Conservation (phyloP, 2,329 filamentous ascomycete genomes). For the Hirsutella rhossiliensis region DNA sequence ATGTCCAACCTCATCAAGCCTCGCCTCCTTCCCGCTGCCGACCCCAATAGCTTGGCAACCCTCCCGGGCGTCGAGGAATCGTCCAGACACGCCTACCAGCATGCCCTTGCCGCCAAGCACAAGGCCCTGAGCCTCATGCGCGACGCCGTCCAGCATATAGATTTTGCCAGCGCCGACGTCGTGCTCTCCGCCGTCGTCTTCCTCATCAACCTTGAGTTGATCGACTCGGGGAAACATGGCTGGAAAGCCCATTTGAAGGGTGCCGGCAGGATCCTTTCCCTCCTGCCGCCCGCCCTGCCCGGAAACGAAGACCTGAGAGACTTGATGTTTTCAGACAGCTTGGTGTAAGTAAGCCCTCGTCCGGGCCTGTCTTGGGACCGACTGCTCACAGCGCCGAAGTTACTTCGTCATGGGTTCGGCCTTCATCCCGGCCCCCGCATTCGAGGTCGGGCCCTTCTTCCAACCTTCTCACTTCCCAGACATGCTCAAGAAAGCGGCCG, state of each 20-base stretch:
- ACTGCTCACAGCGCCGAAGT: constrained; percentile 8
- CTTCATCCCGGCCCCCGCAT: constrained; percentile 22
- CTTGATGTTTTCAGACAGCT: constrained; percentile 35
- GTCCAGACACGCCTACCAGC: constrained; percentile 20
- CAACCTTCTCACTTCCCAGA: constrained; percentile 22
- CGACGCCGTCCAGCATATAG: constrained; percentile 24
- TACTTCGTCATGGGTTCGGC: constrained; percentile 35
- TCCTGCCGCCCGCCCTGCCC: constrained; percentile 20
- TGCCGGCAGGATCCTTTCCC: constrained; percentile 29
- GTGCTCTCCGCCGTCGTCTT: constrained; percentile 34
- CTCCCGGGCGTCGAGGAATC: constrained; percentile 7
- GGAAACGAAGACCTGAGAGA: constrained; percentile 26
- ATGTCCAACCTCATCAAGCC: constrained; percentile 29
- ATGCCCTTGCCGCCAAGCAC: constrained; percentile 33
- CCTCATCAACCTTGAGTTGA: constrained; percentile 37
- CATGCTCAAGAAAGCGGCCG: constrained; percentile 26
- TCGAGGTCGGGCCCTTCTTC: constrained; percentile 19
- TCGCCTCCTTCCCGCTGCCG: constrained; percentile 7
- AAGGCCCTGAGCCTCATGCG: constrained; percentile 30
- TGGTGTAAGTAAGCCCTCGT: constrained; percentile 22
- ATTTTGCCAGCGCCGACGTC: constrained; percentile 24
- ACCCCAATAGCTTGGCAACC: neutral
- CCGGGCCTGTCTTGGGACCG: neutral
- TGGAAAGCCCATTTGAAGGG: constrained; percentile 36
- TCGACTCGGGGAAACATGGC: constrained; percentile 34